phyloP scores from a whole-genome alignment of 192 early-diverging fungal genomes.

The Oehlia diaphana region DNA sequence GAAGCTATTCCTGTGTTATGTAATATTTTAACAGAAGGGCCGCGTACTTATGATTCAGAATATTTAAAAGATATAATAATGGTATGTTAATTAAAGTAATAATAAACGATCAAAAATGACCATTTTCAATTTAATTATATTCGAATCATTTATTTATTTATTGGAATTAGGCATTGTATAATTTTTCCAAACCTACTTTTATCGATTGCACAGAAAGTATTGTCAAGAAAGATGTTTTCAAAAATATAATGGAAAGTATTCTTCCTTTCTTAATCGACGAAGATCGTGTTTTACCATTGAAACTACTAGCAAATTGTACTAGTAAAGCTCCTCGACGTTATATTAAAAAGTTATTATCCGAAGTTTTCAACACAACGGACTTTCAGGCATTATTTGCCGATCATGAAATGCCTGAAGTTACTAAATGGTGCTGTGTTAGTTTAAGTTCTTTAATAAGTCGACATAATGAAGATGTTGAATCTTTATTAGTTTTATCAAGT shows the following conservation, averaged over 20 bases:
- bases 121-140: background rate
- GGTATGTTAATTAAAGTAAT: background rate
- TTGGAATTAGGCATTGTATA: constrained; percentile 4
- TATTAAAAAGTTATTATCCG: background rate
- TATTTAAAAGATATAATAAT: constrained; percentile 15
- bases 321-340: background rate
- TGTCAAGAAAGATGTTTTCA: background rate
- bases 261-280: background rate
- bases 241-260: background rate
- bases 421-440: background rate
- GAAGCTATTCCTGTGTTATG: background rate
- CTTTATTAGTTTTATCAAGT: background rate
- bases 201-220: background rate
- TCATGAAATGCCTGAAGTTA: background rate
- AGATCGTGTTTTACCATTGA: background rate
- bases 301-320: constrained; percentile 4
- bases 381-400: constrained; percentile 10
- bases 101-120: background rate
- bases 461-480: background rate
- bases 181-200: background rate
- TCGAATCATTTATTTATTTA: background rate
- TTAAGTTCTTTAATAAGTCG: background rate
- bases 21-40: constrained; percentile 6
- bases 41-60: constrained; percentile 9
- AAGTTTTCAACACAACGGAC: background rate